These are phyloP conservation scores for Cercospora zeina DNA, from an alignment of 2,329 filamentous ascomycete species.

Conservation along the genomic window DNA sequence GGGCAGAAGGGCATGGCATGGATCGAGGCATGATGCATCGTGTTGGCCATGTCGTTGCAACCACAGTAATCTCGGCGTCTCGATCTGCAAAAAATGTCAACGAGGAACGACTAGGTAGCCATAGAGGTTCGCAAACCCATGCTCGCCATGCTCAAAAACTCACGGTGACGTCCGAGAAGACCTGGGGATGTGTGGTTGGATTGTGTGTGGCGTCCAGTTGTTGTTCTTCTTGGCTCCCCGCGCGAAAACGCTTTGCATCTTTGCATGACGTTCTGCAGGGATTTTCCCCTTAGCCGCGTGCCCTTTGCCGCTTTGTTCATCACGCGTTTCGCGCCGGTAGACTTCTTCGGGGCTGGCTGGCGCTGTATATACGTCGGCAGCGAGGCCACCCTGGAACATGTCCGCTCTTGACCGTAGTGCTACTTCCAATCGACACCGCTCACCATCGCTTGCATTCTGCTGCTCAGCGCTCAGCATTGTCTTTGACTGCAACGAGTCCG, in stretches of 20 bases:
- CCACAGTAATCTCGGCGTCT: neutral
- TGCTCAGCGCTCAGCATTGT: constrained; percentile 5
- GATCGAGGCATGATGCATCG: neutral
- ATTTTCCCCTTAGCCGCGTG: neutral
- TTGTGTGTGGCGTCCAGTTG: neutral
- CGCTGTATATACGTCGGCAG: neutral
- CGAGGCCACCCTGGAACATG: neutral
- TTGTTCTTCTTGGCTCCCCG: neutral
- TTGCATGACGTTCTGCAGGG: constrained; percentile 1
- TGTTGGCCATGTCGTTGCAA: neutral
- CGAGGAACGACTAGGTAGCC: neutral
- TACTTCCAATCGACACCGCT: neutral
- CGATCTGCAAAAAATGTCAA: neutral
- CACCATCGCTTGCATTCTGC: neutral
- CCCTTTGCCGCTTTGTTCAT: neutral
- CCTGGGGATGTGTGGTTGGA: neutral
- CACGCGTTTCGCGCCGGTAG: neutral
- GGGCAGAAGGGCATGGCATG: neutral
- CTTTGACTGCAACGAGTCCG: neutral
- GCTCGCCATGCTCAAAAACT: neutral
- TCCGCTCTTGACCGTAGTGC: neutral
- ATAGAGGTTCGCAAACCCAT: neutral
- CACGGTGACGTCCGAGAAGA: neutral
- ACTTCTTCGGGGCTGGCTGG: neutral
- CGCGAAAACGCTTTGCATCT: neutral